Evolutionary conservation across 768 basidiomycete genomes (phyloP).

Genomic region (Pleurotus tuoliensis): DNA sequence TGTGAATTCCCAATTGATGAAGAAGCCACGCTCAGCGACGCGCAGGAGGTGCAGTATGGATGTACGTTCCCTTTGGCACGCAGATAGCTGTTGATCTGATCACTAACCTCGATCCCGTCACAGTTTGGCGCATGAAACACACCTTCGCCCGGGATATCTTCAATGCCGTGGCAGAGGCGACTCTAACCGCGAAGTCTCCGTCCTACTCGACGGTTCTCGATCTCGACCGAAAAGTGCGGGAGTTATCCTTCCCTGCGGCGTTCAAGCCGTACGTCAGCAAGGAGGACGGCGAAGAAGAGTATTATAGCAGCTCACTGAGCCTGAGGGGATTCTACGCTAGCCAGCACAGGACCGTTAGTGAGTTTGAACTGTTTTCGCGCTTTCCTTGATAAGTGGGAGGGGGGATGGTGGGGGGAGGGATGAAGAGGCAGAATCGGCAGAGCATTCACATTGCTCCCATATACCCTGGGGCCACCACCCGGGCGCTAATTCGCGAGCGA

Average conservation of each 20-base stretch:
- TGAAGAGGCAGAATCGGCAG: background rate
- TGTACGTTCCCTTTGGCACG: slow-evolving; percentile 32
- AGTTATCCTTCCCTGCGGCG: slow-evolving; percentile 39
- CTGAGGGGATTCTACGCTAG: slow-evolving; percentile 53
- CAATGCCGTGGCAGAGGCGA: slow-evolving; percentile 42
- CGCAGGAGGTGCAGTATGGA: slow-evolving; percentile 43
- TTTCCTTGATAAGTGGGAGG: background rate
- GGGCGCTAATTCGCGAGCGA: slow-evolving; percentile 3
- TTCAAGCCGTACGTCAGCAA: slow-evolving; percentile 42
- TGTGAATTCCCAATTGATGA: slow-evolving; percentile 52
- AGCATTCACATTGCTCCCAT: background rate
- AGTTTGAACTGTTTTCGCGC: slow-evolving; percentile 19
- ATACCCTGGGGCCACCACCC: background rate
- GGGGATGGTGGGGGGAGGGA: background rate
- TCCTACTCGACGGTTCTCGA: slow-evolving; percentile 44
- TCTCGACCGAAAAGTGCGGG: slow-evolving; percentile 47
- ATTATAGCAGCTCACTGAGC: slow-evolving; percentile 45
- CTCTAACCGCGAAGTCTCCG: slow-evolving; percentile 43
- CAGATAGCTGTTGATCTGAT: background rate
- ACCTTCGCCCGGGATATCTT: slow-evolving; percentile 47
- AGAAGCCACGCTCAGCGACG: slow-evolving; percentile 39
- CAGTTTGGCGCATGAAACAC: slow-evolving; percentile 60
- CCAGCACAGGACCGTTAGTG: slow-evolving; percentile 56
- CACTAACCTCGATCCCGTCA: background rate
- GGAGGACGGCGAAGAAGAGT: slow-evolving; percentile 44